These are phyloP conservation scores for Cladobotryum mycophilum DNA, from an alignment of 2,329 filamentous ascomycete genomes.

Conservation along the genomic window DNA sequence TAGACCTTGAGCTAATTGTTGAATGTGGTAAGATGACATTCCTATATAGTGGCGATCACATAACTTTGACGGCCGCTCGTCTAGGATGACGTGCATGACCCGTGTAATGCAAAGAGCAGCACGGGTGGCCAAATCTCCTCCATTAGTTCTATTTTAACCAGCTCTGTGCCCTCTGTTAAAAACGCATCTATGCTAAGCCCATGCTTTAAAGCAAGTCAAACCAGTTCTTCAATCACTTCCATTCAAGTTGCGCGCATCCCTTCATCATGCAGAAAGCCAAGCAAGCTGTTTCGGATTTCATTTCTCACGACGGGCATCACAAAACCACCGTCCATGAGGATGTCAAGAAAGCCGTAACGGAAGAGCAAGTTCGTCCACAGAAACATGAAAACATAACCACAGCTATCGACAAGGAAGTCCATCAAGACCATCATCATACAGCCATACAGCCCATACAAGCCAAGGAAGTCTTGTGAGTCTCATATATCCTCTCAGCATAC, in stretches of 20 bases:
- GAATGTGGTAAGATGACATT: neutral
- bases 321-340: constrained; percentile 66
- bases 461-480: constrained; percentile 37
- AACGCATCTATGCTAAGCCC: no score
- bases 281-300: constrained; percentile 54
- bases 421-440: constrained; percentile 68
- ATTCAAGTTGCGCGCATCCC: neutral
- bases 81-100: neutral
- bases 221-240: neutral
- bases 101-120: neutral
- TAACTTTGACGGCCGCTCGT: neutral
- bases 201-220: no score
- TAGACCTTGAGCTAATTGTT: no score
- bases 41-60: neutral
- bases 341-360: constrained; percentile 52
- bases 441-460: constrained; percentile 55
- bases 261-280: constrained; percentile 58
- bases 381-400: constrained; percentile 56
- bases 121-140: neutral
- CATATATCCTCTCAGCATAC: neutral
- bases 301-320: constrained; percentile 55
- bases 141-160: neutral
- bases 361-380: constrained; percentile 55
- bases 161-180: no score
- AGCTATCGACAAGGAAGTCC: constrained; percentile 61